Evolutionary conservation across 495 filamentous ascomycete genomes (phyloP).

Genomic region (Aspergillus ostianus): DNA sequence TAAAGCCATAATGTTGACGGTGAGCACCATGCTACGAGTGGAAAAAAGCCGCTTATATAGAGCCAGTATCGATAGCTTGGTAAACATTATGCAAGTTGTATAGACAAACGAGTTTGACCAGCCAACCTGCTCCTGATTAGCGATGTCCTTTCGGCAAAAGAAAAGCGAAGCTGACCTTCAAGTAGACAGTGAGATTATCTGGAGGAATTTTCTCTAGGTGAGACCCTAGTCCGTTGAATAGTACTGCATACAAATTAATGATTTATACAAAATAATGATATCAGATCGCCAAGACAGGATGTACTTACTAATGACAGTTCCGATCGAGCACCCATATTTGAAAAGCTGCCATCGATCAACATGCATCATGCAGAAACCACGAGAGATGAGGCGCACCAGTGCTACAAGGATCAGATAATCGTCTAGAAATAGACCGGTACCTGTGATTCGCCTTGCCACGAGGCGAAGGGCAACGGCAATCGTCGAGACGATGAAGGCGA

Average conservation of each 20-base stretch:
- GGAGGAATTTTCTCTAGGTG: slow-evolving; percentile 33
- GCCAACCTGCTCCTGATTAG: slow-evolving; percentile 13
- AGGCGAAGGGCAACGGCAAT: slow-evolving; percentile 32
- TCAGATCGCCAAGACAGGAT: background rate
- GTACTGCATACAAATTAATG: slow-evolving; percentile 16
- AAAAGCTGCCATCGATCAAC: slow-evolving; percentile 20
- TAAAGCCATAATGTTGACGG: slow-evolving; percentile 24
- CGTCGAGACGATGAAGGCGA: slow-evolving; percentile 30
- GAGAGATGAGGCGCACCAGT: slow-evolving; percentile 19
- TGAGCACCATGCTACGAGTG: slow-evolving; percentile 24
- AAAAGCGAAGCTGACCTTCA: slow-evolving; percentile 24
- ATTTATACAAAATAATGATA: too few relatives aligned
- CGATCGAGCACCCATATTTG: slow-evolving; percentile 36
- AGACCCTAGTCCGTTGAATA: slow-evolving; percentile 33
- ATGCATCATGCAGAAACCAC: too few relatives aligned
- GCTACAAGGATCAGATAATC: slow-evolving; percentile 41
- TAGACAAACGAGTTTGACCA: slow-evolving; percentile 34
- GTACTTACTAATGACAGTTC: slow-evolving; percentile 29
- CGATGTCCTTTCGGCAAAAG: background rate
- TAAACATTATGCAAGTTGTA: slow-evolving; percentile 26
- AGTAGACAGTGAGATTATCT: slow-evolving; percentile 26
- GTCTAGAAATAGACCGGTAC: slow-evolving; percentile 29
- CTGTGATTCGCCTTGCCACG: slow-evolving; percentile 25
- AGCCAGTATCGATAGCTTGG: slow-evolving; percentile 45
- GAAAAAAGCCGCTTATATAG: slow-evolving; percentile 42